Evolutionary conservation across 2,329 filamentous ascomycete genomes (phyloP).

Genomic region (Sphaerulina vaccinii): DNA sequence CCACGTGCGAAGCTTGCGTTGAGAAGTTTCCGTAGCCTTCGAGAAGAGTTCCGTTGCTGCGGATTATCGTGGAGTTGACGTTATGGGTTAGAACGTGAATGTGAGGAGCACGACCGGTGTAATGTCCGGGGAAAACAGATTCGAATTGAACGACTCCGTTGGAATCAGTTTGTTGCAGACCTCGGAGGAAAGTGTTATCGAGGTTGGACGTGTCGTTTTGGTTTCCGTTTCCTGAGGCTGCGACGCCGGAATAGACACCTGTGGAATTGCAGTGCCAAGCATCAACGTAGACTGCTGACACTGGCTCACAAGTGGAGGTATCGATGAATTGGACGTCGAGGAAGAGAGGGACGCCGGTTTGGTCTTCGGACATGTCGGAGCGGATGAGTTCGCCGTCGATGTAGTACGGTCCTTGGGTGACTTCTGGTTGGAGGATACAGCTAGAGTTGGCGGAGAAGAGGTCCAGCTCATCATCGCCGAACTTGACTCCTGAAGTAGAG

Average conservation of each 20-base stretch:
- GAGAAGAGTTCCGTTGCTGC: conserved; percentile 51
- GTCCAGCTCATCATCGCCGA: conserved; percentile 26
- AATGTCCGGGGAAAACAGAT: conserved; percentile 48
- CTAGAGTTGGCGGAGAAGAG: conserved; percentile 30
- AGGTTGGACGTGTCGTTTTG: conserved; percentile 33
- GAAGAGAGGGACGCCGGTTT: conserved; percentile 43
- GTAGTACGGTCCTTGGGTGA: conserved; percentile 30
- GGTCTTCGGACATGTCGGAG: conserved; percentile 43
- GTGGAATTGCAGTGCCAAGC: conserved; percentile 47
- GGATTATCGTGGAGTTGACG: conserved; percentile 37
- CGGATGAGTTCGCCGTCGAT: conserved; percentile 38
- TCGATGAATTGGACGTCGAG: conserved; percentile 49
- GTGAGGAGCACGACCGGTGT: conserved; percentile 44
- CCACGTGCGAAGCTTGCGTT: conserved; percentile 56
- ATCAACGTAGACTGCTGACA: conserved; percentile 46
- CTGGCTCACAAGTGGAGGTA: conserved; percentile 43
- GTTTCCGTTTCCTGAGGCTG: conserved; percentile 38
- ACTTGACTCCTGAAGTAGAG: conserved; percentile 20
- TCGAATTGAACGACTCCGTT: conserved; percentile 46
- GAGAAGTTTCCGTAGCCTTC: conserved; percentile 37
- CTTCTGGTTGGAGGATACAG: conserved; percentile 34
- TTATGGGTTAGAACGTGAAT: conserved; percentile 44
- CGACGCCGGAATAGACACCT: conserved; percentile 46
- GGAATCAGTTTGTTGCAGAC: conserved; percentile 42
- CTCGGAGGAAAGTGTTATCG: conserved; percentile 43